Evolutionary conservation across 176 grass and related monocot genomes (phyloP), one percentile per base, ranked within the genome.

Genomic region (Aegilops umbellulata): DNA sequence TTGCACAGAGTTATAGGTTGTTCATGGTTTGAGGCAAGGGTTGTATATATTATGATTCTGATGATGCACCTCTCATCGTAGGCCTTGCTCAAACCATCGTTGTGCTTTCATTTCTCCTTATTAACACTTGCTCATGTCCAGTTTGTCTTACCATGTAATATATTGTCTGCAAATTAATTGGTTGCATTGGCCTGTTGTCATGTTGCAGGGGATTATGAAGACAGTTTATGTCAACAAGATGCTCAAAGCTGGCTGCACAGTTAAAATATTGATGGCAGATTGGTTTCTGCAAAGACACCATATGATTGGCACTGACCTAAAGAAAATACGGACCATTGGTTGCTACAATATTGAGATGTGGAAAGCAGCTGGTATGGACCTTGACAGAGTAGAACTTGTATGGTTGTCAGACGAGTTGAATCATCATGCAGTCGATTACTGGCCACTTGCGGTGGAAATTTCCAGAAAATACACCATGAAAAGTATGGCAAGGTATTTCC

Each of bases 201-300:
- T 63, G 23, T 65, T 65, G 4, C 22, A 65, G 62, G 62, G 62
- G 12, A 10, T 65, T 29, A 0, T 65, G 12, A 29, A 65, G 62
- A 29, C 24, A 65, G 12, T 65, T 5, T 65, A 65, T 65, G 62
- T 65, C 0, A 65, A 63, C 60, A 63, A 63, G 60, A 63, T 13
- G 23, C 9, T 63, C 60, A 63, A 30, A 31, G 73, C 3, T 77
- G 47, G 47, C 10, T 77, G 17, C 15, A 32, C 27, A 20, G 17
- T 77, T 55, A 77, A 32, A 77, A 77, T 77, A 22, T 57, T 77
- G 47, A 77, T 77, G 17, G 74, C 74, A 76, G 74, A 76, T 76
- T 76, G 74, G 74, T 31, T 76, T 32, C 16, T 55, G 74, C 8
- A 8, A 7, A 29, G 42, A 46, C 42, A 53, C 46, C 16, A 11